Percentiles rank a stretch among this genome's conserved stretches.
These are phyloP conservation scores for Melaleuca quinquenervia DNA, from an alignment of 345 rosid genomes.

Conservation along the genomic window DNA sequence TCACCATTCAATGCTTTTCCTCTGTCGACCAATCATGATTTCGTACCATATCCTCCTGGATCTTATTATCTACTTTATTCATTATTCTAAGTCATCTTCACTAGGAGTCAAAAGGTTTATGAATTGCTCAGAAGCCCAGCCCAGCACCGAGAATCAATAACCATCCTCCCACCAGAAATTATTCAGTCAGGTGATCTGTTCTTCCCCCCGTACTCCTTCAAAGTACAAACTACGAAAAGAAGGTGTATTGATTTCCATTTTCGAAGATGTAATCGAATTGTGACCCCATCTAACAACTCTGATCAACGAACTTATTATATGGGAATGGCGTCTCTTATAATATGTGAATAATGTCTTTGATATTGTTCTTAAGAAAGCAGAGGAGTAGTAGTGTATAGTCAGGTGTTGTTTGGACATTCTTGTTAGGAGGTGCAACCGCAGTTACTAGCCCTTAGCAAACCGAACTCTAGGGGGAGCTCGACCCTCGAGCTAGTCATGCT, in stretches of 20 bases:
- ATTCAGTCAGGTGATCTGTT: background rate
- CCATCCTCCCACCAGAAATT: background rate
- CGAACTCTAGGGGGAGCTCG: background rate
- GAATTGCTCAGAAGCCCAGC: background rate
- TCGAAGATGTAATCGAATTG: background rate
- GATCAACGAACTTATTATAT: background rate
- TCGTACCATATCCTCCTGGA: background rate
- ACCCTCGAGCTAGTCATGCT: background rate
- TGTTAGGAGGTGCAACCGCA: background rate
- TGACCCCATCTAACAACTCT: background rate
- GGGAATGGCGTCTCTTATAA: background rate
- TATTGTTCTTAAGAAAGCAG: background rate
- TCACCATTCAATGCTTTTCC: background rate
- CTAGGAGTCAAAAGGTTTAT: background rate
- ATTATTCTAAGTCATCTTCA: background rate
- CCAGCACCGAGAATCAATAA: background rate
- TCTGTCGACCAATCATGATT: background rate
- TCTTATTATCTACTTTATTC: background rate
- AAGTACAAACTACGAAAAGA: background rate
- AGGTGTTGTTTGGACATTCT: background rate
- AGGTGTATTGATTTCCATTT: background rate
- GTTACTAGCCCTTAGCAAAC: background rate
- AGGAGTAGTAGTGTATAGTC: background rate
- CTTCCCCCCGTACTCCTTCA: background rate
- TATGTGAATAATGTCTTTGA: background rate